Evolutionary conservation across 208 protist species (phyloP), one percentile per base, ranked within the genome.

Genomic region (Leishmania braziliensis): DNA sequence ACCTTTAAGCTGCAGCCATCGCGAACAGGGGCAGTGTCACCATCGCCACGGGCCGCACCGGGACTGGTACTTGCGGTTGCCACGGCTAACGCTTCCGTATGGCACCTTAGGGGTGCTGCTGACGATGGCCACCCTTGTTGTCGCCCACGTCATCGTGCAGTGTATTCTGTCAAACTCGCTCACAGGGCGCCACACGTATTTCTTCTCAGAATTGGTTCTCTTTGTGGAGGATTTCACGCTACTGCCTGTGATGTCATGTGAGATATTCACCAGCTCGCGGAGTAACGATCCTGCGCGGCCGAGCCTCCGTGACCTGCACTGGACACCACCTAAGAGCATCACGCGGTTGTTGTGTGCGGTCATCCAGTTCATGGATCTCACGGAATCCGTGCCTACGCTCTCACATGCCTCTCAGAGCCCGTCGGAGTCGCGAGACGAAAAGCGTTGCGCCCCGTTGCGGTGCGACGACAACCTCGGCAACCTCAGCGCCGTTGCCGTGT

Each of bases 201-300:
- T 77, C 66, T 60, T 48, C 54, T 23, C 51, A 5, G 75, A 82
- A 46, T 65, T 86, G 46, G 54, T 78, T 29, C 66, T 78, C 16
- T 82, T 77, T 46, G 80, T 80, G 63, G 83, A 82, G 56, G 46
- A 86, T 12, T 74, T 80, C 29, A 76, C 74, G 23, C 54, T 77
- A 68, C 54, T 80, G 63, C 75, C 78, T 12, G 70, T 73, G 0
- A 69, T 81, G 77, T n/a, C 76, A 2, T 50, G 71, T 23, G 71
- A 81, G 50, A 69, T 74, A 5, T 16, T 78, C n/a, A 81, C 69
- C 43, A 29, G 70, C 36, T 53, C 36, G 43, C 77, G 12, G n/a
- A 66, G 16, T 10, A 77, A 43, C 39, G 53, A 85, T 46, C 16
- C 63, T 4, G 58, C 50, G 18, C 60, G 60, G 43, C 75, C 63